Conservation (phyloP, 2,329 filamentous ascomycete genomes). For the Mycocentrospora acerina region DNA sequence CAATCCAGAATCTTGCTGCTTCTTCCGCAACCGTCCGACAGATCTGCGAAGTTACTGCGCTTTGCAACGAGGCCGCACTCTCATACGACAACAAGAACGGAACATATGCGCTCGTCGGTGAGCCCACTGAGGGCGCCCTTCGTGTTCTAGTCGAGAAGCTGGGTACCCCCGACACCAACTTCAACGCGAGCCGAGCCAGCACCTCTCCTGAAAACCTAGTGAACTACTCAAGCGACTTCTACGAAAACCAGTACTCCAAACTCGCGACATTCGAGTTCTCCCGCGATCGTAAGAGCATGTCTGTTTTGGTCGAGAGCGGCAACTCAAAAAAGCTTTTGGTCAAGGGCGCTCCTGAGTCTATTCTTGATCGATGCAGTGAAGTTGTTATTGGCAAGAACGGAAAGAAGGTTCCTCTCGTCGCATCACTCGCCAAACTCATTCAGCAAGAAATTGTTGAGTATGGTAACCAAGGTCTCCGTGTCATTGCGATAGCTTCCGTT, state of each 20-base stretch:
- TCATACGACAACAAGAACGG: constrained; percentile 76
- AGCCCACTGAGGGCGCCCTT: constrained; percentile 92
- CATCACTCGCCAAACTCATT: constrained; percentile 69
- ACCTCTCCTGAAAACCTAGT: constrained; percentile 62
- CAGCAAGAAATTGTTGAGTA: constrained; percentile 82
- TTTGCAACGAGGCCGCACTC: constrained; percentile 88
- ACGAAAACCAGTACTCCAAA: constrained; percentile 72
- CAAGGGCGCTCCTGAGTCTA: constrained; percentile 93
- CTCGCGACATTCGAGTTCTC: constrained; percentile 96
- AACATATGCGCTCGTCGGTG: constrained; percentile 80
- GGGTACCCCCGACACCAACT: constrained; percentile 70
- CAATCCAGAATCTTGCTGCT: constrained; percentile 66
- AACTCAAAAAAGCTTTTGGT: constrained; percentile 79
- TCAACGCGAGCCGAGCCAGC: constrained; percentile 55
- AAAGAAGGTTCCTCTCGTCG: constrained; percentile 71
- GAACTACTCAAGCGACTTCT: constrained; percentile 80
- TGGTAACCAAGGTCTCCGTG: constrained; percentile 86
- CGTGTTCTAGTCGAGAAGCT: constrained; percentile 92
- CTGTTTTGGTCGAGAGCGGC: constrained; percentile 77
- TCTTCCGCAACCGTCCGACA: constrained; percentile 77
- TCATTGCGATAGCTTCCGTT: constrained; percentile 87
- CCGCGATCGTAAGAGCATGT: constrained; percentile 98
- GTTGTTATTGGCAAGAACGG: constrained; percentile 76
- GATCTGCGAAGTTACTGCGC: constrained; percentile 67
- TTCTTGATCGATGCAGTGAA: constrained; percentile 88